Conservation (phyloP, 2,329 filamentous ascomycete species). For the Pseudogymnoascus sp. region DNA sequence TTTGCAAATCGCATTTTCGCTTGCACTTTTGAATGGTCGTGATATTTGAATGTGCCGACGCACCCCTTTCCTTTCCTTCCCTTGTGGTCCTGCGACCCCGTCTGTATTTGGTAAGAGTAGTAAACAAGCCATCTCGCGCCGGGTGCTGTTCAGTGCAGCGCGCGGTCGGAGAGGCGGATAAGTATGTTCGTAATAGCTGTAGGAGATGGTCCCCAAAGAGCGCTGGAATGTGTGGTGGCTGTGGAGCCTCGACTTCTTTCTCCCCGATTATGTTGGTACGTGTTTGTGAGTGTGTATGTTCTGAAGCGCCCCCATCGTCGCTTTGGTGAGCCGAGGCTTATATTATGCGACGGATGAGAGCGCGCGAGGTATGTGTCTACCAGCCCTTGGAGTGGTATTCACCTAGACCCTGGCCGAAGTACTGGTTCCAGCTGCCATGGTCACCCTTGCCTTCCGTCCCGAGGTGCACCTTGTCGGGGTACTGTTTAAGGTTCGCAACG, state of each 20-base stretch:
- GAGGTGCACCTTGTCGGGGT: constrained; percentile 58
- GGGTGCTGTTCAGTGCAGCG: not conserved
- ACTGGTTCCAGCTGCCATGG: constrained; percentile 74
- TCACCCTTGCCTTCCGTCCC: constrained; percentile 45
- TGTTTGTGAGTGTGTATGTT: not conserved
- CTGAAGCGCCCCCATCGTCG: not conserved
- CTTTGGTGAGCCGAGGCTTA: not conserved
- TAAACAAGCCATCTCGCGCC: not conserved
- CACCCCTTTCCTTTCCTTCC: not conserved
- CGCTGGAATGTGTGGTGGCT: not conserved
- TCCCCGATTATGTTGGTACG: not conserved
- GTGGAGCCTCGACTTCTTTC: not conserved
- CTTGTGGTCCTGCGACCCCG: not conserved
- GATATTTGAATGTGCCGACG: not conserved
- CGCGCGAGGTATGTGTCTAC: constrained; percentile 38
- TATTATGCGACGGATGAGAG: not conserved
- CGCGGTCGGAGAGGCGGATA: not conserved
- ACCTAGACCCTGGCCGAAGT: constrained; percentile 69
- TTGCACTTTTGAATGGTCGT: not conserved
- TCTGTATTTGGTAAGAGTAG: not conserved
- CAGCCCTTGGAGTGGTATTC: constrained; percentile 83
- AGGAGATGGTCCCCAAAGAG: not conserved
- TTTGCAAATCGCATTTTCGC: not conserved
- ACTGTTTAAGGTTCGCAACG: constrained; percentile 78
- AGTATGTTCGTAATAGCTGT: constrained; percentile 1